Base-by-base conservation (phyloP, 169 alveolate species). In the Plasmodium fragile region DNA sequence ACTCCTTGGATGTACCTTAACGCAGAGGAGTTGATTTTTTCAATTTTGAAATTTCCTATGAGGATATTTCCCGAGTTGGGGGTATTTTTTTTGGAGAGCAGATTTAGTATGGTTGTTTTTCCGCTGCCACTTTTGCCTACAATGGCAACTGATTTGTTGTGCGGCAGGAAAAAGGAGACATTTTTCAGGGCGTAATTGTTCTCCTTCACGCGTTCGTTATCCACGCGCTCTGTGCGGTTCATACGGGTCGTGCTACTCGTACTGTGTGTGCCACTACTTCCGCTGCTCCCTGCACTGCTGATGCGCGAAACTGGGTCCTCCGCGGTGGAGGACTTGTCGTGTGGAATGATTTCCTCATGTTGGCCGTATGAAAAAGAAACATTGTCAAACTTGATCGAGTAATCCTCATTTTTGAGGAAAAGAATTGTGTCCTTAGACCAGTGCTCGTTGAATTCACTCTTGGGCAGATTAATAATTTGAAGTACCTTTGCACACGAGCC, bases 61-160 rank as follows among this genome's bases (percentile, higher is more conserved):
- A 72, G 87, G 16, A 97, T 95, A 16, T 93, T 83, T 4, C 99
- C 99, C 10, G 95, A 65, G 7, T 93, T 55, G 13, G 97, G 96
- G 52, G 85, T 93, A 83, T 98, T 98, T 92, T 98, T 97, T 75
- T 99, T 96, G 53, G 98, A 96, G 11, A 98, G 92, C 82, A 98
- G 89, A 55, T 97, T 94, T 89, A 97, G 95, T 55, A 98, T 96
- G 5, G 99, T 98, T 43, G 98, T 96, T 95, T 98, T 98, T 28
- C 99, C 99, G 73, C 98, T 92, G 1, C 99, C 99, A 59, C 99
- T 97, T 11, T 97, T 94, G 3, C 99, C 99, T 25, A 97, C 99
- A 80, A 98, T 95, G 36, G 99, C 99, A n/a, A 98, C 97, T 25
- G 95, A 95, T 79, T 97, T 85, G 69, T 85, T 85, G 32, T 85